Evolutionary conservation across 768 basidiomycete species (phyloP), one percentile per base, ranked within the genome.

Genomic region (Hygrophorus russula): DNA sequence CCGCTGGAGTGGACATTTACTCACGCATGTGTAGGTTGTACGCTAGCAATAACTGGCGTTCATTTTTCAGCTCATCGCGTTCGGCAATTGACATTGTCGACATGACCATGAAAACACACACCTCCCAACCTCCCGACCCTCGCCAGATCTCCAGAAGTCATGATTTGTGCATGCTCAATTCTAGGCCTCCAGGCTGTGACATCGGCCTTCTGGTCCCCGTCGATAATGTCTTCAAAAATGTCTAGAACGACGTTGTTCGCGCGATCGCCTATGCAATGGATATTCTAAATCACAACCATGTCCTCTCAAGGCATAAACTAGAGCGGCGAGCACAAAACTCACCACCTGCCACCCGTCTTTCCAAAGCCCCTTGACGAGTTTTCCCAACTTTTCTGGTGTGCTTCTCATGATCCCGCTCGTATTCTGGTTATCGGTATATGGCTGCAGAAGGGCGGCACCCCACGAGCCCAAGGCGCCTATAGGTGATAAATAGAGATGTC

Each of bases 141-240:
- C 43, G 71, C 57, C 12, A 98, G 53, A 58, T 97, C 94, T 1
- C 71, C 64, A 5, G 56, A 59, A 2, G 75, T 73, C 64, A 98
- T 68, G 37, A 96, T 90, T 58, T 98, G 94, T 0, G 91, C 84
- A 60, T 98, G 94, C 56, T 98, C 94, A 7, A 96, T 79, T 33
- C 94, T 70, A 1, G 89, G 82, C 9, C 92, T 69, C 58, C 77
- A 73, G 41, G 64, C 59, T 2, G 63, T 54, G 4, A 69, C 65
- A 42, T 74, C 63, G 3, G 61, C 59, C 9, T 62, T 41, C 13
- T 51, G 50, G 33, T 62, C 50, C 28, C 56, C 53, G 37, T 57
- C 55, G 8, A 88, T 51, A 2, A 84, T 65, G 5, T 68, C 61
- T 56, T 93, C 86, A 54, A 86, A 92, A 7, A 90, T 80, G 53